Evolutionary conservation across 1,284 basidiomycete genomes (phyloP), one percentile per base, ranked within the genome.

Genomic region (Heterobasidion annosum): DNA sequence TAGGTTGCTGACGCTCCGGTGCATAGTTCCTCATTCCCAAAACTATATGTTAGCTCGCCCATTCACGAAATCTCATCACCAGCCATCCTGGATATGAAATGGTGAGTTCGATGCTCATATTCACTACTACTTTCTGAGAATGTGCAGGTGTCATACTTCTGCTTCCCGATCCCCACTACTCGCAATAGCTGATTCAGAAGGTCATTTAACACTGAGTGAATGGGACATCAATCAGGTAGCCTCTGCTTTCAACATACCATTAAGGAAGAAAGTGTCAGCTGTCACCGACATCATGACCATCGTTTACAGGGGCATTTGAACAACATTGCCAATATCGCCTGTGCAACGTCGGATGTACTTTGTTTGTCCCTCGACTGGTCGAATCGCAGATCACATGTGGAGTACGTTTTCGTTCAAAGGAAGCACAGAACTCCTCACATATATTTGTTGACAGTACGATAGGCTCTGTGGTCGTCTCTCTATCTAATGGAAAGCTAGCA

Each of bases 11-110:
- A 33, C 19, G 3, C 9, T 45, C 7, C 16, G 34, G n/a, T 32
- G 49, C 37, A 25, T 42, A 50, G 60, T 62, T 64, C 8, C 25
- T 16, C n/a, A 13, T 3, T 8, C 47, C 13, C 37, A 18, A 2
- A 45, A 4, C 47, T 7, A 2, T 8, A 3, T 19, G 10, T 10
- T 58, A 93, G 91, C 55, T 67, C 71, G 8, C 76, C 85, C 62
- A 63, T 87, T 2, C 86, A 93, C 63, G 72, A 83, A 19, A 75
- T 92, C 44, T 77, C 87, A 54, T 73, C 89, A 12, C 84, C 92
- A 1, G 94, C 93, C 9, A 79, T 98, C 32, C 75, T 89, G n/a
- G 94, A 98, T 65, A 84, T 92, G 77, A 96, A 96, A 77, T 98
- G 94, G 94, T 91, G 60, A 49, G 68, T 55, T 9, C 9, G 12